Percentiles rank a stretch among this genome's conserved stretches.
These are phyloP conservation scores for Phytophthora boehmeriae DNA, from an alignment of 352 stramenopile species.

Conservation along the genomic window DNA sequence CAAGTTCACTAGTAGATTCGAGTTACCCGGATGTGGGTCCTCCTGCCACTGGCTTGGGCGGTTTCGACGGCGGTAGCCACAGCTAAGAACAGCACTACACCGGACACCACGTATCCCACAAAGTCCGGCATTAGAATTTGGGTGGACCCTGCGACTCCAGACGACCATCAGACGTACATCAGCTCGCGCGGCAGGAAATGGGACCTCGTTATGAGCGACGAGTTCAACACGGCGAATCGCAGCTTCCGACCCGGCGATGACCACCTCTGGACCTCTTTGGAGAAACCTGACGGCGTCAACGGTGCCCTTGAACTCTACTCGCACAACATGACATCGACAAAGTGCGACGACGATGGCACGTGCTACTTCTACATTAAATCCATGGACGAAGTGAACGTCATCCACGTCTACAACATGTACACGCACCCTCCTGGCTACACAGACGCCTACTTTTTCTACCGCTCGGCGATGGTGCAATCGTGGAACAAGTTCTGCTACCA, in stretches of 20 bases:
- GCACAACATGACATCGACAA: slow-evolving; percentile 68
- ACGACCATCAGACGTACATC: slow-evolving; percentile 31
- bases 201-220: slow-evolving; percentile 92
- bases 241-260: slow-evolving; percentile 91
- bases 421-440: slow-evolving; percentile 46
- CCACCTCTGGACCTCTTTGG: slow-evolving; percentile 93
- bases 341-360: slow-evolving; percentile 45
- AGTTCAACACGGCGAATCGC: slow-evolving; percentile 91
- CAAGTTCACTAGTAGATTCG: slow-evolving; percentile 36
- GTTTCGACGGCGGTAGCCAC: not conserved
- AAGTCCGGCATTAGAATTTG: slow-evolving; percentile 52
- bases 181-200: slow-evolving; percentile 46
- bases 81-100: slow-evolving; percentile 11
- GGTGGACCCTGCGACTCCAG: slow-evolving; percentile 55
- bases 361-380: slow-evolving; percentile 56
- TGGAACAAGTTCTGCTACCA: slow-evolving; percentile 97
- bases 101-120: slow-evolving; percentile 20
- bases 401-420: slow-evolving; percentile 67
- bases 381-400: slow-evolving; percentile 36
- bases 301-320: slow-evolving; percentile 92
- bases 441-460: slow-evolving; percentile 48
- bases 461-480: slow-evolving; percentile 88
- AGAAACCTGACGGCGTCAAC: slow-evolving; percentile 93
- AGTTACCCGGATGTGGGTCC: not conserved
- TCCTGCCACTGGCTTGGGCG: not conserved